Percentiles rank a stretch among this genome's conserved stretches.
Evolutionary conservation across 1,284 basidiomycete species (phyloP).

Genomic region (Ustilago trichophora): DNA sequence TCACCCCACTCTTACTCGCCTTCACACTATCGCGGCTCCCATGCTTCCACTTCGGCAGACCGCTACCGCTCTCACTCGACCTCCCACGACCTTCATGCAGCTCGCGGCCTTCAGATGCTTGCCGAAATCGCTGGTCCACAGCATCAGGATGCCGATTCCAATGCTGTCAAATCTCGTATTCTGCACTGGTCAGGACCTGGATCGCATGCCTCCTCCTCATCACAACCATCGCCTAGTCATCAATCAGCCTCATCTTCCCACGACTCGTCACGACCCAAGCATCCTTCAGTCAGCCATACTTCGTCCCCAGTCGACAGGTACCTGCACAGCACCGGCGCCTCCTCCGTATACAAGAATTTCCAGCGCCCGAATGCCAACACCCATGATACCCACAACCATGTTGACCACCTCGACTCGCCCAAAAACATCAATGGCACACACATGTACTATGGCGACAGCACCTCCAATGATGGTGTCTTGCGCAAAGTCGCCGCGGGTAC

Average conservation of each 20-base stretch:
- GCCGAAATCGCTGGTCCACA: constrained; percentile 38
- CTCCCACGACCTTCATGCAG: constrained; percentile 28
- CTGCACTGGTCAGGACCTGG: constrained; percentile 21
- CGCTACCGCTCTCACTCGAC: constrained; percentile 6
- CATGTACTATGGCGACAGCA: constrained; percentile 31
- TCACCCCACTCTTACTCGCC: not conserved
- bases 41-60: not conserved
- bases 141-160: constrained; percentile 34
- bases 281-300: too few relatives aligned
- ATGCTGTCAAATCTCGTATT: constrained; percentile 29
- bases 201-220: constrained; percentile 16
- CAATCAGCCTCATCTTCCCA: not conserved
- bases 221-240: constrained; percentile 4
- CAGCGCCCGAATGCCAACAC: constrained; percentile 3
- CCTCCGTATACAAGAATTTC: constrained; percentile 6
- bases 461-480: constrained; percentile 18
- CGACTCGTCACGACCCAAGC: not conserved
- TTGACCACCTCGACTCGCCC: constrained; percentile 16
- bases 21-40: not conserved
- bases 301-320: constrained; percentile 6
- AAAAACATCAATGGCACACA: constrained; percentile 39
- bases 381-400: not conserved
- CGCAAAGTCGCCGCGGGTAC: constrained; percentile 15
- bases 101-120: constrained; percentile 44
- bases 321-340: not conserved